Percentiles rank a stretch among this genome's conserved stretches.
These are phyloP conservation scores for Rubroboletus satanas DNA, from an alignment of 768 basidiomycete genomes.

Conservation along the genomic window DNA sequence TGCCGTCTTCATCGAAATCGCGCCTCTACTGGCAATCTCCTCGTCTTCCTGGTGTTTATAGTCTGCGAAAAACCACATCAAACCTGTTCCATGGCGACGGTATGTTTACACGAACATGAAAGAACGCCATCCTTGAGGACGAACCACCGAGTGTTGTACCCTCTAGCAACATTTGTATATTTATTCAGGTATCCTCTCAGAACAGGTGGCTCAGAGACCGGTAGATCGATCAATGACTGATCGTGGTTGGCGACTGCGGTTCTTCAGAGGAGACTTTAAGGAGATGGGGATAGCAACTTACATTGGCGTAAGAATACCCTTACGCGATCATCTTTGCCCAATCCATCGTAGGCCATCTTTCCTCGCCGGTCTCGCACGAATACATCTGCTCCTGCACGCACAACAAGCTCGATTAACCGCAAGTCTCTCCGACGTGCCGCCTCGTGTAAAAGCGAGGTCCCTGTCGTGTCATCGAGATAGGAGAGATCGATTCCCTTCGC, in stretches of 20 bases:
- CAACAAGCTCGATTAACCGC: slow-evolving; percentile 75
- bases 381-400: slow-evolving; percentile 84
- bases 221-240: slow-evolving; percentile 56
- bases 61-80: slow-evolving; percentile 37
- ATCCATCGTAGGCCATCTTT: slow-evolving; percentile 61
- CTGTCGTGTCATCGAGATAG: slow-evolving; percentile 74
- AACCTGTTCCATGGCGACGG: background rate
- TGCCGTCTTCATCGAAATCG: slow-evolving; percentile 83
- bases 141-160: slow-evolving; percentile 90
- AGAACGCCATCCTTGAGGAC: slow-evolving; percentile 80
- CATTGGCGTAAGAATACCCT: slow-evolving; percentile 81
- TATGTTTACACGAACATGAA: slow-evolving; percentile 57
- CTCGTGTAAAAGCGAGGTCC: slow-evolving; percentile 80
- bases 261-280: background rate
- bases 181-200: slow-evolving; percentile 84
- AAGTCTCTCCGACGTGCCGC: slow-evolving; percentile 80
- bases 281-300: slow-evolving; percentile 35
- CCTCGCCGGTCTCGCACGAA: slow-evolving; percentile 80
- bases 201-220: slow-evolving; percentile 51
- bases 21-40: slow-evolving; percentile 76
- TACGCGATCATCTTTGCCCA: slow-evolving; percentile 77
- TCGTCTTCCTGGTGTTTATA: slow-evolving; percentile 92
- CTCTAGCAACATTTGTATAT: slow-evolving; percentile 88
- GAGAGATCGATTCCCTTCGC: slow-evolving; percentile 70
- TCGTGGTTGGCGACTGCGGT: slow-evolving; percentile 74